These are phyloP conservation scores for Tuber indicum DNA, from an alignment of 495 filamentous ascomycete species.

Conservation along the genomic window DNA sequence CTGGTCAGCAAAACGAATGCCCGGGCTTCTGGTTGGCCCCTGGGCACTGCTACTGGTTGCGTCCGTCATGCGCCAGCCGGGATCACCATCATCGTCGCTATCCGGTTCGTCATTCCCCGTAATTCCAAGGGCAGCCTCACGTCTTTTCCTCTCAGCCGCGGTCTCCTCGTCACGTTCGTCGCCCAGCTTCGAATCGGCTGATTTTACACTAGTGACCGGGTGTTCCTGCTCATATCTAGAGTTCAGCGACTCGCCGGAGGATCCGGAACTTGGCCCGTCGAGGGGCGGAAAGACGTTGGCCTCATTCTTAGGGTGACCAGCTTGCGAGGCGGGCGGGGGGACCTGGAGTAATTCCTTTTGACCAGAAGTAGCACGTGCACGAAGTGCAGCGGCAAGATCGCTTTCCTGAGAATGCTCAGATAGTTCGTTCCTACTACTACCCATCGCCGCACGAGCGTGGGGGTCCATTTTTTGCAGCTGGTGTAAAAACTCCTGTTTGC, in stretches of 20 bases:
- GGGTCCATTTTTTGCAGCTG: slow-evolving; percentile 77
- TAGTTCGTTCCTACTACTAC: slow-evolving; percentile 58
- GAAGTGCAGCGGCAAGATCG: slow-evolving; percentile 55
- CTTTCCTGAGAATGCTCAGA: slow-evolving; percentile 48
- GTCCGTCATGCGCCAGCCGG: slow-evolving; percentile 14
- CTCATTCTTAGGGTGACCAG: slow-evolving; percentile 25
- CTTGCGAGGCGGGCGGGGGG: slow-evolving; percentile 35
- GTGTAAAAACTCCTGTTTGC: slow-evolving; percentile 82
- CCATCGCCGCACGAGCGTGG: slow-evolving; percentile 61
- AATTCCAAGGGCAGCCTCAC: slow-evolving; percentile 77
- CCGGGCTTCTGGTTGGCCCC: slow-evolving; percentile 34
- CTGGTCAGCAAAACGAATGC: slow-evolving; percentile 50
- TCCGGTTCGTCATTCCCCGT: slow-evolving; percentile 46
- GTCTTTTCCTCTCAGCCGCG: slow-evolving; percentile 70
- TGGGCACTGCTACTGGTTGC: slow-evolving; percentile 9
- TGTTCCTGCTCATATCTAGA: neutral
- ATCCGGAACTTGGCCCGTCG: slow-evolving; percentile 19
- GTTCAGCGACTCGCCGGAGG: slow-evolving; percentile 23
- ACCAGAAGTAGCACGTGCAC: slow-evolving; percentile 24
- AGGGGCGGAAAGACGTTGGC: slow-evolving; percentile 8
- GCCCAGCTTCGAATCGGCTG: slow-evolving; percentile 17
- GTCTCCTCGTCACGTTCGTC: slow-evolving; percentile 55
- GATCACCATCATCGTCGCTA: slow-evolving; percentile 43
- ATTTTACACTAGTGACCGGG: neutral
- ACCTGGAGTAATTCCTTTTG: slow-evolving; percentile 33